Conservation (phyloP, 352 stramenopile genomes). For the Pythium insidiosum region DNA sequence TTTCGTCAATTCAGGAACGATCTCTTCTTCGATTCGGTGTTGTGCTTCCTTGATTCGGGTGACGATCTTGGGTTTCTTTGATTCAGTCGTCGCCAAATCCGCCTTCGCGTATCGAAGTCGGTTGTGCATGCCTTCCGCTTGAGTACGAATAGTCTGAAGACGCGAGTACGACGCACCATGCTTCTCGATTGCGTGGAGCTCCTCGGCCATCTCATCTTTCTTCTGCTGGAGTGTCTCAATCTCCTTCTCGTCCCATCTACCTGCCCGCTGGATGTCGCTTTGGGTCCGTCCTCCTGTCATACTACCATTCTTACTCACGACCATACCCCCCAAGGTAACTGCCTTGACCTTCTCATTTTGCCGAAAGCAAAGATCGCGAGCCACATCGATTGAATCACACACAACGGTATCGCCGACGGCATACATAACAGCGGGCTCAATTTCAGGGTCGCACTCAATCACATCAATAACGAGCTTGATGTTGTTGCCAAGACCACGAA, state of each 20-base stretch:
- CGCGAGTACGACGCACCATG: conserved; percentile 65
- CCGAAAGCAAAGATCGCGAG: conserved; percentile 77
- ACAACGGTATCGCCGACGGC: conserved; percentile 95
- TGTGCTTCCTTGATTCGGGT: conserved; percentile 43
- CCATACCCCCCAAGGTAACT: conserved; percentile 92
- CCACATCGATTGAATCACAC: conserved; percentile 93
- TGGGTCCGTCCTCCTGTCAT: conserved; percentile 95
- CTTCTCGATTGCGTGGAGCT: conserved; percentile 51
- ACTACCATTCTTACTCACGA: conserved; percentile 97
- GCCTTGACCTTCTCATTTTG: conserved; percentile 84
- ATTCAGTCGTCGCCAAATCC: conserved; percentile 62
- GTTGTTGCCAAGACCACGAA: conserved; percentile 84
- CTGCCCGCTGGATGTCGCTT: conserved; percentile 74
- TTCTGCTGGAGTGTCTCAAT: conserved; percentile 77
- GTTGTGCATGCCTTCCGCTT: conserved; percentile 64
- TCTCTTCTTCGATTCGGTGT: conserved; percentile 35
- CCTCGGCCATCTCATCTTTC: conserved; percentile 76
- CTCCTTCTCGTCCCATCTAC: conserved; percentile 91
- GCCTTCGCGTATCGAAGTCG: conserved; percentile 68
- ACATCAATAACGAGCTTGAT: conserved; percentile 96
- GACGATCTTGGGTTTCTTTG: conserved; percentile 62
- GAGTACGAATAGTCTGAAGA: conserved; percentile 53
- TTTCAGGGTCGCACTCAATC: conserved; percentile 90
- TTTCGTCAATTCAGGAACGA: conserved; percentile 57
- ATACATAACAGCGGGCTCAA: conserved; percentile 93